Base-by-base conservation (phyloP, 331 rosid genomes). In the Malus hybrid region DNA sequence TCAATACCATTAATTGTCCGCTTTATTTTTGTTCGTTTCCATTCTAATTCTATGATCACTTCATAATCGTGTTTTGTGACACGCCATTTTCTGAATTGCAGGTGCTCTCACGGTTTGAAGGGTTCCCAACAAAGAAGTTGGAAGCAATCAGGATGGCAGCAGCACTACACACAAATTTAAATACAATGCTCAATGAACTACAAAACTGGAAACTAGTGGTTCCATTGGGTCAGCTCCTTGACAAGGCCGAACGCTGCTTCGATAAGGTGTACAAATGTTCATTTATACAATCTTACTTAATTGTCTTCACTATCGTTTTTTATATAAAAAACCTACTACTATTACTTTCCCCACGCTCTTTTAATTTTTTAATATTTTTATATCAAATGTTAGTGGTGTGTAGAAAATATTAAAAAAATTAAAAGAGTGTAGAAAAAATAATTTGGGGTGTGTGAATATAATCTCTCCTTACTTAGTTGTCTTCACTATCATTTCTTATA, bases 41-140 rank as follows among this genome's bases (percentile, higher is more conserved):
- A 10, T 33, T 70, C 46, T 39, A 39, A 28, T 26, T 52, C 22
- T 75, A 62, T 48, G 13, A 66, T 48, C 34, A 10, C 13, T 39
- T 39, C 46, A 39, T 39, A 10, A 39, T 39, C 46, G 46, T 39
- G 46, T 10, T 39, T 39, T 10, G 7, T 64, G 61, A 66, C 48
- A 19, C 10, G 48, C 18, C 48, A 67, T 75, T 1, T 76, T 53
- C 46, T 36, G 66, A 3, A 50, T 12, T 63, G 13, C 73, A 93
- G 97, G 93, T 93, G 53, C 80, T 93, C 28, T 87, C 92, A 33
- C 75, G 95, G 71, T 90, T 93, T 71, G 95, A 90, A 87, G 91
- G 93, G 33, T 87, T 93, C 75, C 95, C 98, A 9, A 66, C 65
- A 15, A 89, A 84, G 85, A 93, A 90, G 86, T 79, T 89, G 82